phyloP scores from a whole-genome alignment of 768 basidiomycete genomes.

The Favolaschia claudopus region DNA sequence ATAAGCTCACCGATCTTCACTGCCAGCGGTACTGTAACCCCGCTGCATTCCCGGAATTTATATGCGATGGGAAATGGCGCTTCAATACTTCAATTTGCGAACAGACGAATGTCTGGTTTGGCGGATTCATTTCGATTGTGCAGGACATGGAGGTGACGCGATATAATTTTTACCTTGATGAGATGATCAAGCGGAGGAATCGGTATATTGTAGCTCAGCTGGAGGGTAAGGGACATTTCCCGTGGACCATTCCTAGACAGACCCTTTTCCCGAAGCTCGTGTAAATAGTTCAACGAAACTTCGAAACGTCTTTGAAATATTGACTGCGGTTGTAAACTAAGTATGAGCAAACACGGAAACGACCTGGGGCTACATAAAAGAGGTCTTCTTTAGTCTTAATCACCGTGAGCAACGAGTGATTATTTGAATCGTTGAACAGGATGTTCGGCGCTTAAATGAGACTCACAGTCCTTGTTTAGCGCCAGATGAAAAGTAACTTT shows the following conservation, averaged over 20 bases:
- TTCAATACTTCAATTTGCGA: slow-evolving; percentile 7
- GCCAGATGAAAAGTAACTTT: too few relatives aligned
- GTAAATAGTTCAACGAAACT: too few relatives aligned
- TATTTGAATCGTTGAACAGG: too few relatives aligned
- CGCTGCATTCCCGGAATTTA: slow-evolving; percentile 1
- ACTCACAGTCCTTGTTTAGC: too few relatives aligned
- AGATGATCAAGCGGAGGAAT: slow-evolving; percentile 8
- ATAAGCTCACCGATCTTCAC: slow-evolving; percentile 18
- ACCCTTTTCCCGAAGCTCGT: neutral
- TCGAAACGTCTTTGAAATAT: too few relatives aligned
- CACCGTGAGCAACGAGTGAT: too few relatives aligned
- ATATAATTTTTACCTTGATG: slow-evolving; percentile 4
- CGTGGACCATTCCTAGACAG: neutral
- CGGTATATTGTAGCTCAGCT: slow-evolving; percentile 1
- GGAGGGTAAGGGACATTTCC: neutral
- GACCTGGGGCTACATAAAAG: too few relatives aligned
- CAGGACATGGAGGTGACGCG: neutral
- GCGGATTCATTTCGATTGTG: neutral
- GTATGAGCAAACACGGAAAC: too few relatives aligned
- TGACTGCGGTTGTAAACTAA: too few relatives aligned
- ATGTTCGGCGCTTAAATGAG: too few relatives aligned
- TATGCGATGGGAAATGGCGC: neutral
- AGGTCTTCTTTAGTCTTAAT: too few relatives aligned
- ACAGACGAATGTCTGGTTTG: slow-evolving; percentile 9
- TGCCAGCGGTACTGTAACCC: slow-evolving; percentile 28